A percentile compares a stretch with the other conserved stretches of the same genome.
Conservation (phyloP, 495 filamentous ascomycete species). For the Tetracladium marchalianum region DNA sequence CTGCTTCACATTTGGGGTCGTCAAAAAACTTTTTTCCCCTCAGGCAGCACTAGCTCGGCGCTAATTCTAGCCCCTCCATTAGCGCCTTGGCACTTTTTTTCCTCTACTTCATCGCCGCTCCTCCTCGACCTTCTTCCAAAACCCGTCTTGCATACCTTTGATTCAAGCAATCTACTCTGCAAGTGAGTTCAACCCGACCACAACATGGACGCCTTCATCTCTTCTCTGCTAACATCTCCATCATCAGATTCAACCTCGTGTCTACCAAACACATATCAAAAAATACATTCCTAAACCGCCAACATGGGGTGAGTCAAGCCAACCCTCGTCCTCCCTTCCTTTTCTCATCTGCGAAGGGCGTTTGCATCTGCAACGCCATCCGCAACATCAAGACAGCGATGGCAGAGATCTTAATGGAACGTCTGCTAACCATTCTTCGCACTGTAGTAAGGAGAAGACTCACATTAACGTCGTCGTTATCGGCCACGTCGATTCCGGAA, state of each 20-base stretch:
- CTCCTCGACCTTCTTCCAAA: too few species aligned
- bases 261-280: slow-evolving; percentile 9
- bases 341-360: slow-evolving; percentile 6
- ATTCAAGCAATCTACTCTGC: too few species aligned
- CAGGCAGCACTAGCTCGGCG: too few species aligned
- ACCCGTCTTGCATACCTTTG: too few species aligned
- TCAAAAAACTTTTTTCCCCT: too few species aligned
- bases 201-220: neutral
- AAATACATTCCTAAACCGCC: slow-evolving; percentile 18
- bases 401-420: slow-evolving; percentile 5
- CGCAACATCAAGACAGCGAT: slow-evolving; percentile 6
- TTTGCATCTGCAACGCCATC: neutral
- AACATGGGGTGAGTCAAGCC: slow-evolving; percentile 21
- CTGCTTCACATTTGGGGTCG: too few species aligned
- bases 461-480: slow-evolving; percentile 91
- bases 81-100: too few species aligned
- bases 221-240: neutral
- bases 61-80: too few species aligned
- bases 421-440: slow-evolving; percentile 9
- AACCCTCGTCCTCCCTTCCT: neutral
- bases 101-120: too few species aligned
- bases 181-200: too few species aligned
- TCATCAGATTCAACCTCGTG: slow-evolving; percentile 12
- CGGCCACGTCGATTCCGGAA: slow-evolving; percentile 99
- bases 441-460: slow-evolving; percentile 62